phyloP scores from a whole-genome alignment of 148 eudicot genomes.

The Polygonum maritimum region DNA sequence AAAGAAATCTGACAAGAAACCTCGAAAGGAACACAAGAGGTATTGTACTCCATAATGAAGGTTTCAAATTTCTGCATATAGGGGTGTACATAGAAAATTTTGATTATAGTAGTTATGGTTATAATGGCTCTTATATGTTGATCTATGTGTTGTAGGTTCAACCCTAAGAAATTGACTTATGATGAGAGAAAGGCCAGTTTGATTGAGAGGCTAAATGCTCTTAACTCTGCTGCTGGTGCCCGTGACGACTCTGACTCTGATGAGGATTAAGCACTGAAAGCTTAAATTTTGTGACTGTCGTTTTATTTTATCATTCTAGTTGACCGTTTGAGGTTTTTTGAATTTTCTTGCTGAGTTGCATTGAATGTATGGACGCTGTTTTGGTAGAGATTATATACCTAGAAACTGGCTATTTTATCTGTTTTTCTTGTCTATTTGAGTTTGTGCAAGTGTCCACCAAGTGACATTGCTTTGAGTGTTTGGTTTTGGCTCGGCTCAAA shows the following conservation, averaged over 20 bases:
- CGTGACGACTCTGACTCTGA: conserved; percentile 29
- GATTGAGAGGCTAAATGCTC: conserved; percentile 55
- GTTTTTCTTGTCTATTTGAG: background rate
- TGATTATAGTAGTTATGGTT: background rate
- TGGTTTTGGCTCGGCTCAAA: too few species aligned
- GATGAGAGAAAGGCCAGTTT: conserved; percentile 64
- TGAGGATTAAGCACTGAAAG: conserved; percentile 19
- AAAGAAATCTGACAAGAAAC: conserved; percentile 13
- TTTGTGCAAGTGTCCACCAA: too few species aligned
- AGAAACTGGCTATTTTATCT: background rate
- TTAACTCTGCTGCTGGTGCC: conserved; percentile 50
- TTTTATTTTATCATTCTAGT: background rate
- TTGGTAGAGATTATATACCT: conserved; percentile 1
- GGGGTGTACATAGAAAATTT: too few species aligned
- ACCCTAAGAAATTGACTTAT: conserved; percentile 70
- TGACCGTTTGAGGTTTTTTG: background rate
- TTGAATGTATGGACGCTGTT: background rate
- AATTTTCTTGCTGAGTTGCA: background rate
- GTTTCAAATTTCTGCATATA: too few species aligned
- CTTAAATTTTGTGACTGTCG: background rate
- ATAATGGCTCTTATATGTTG: background rate
- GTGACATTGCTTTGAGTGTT: too few species aligned
- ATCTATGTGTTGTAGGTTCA: conserved; percentile 32
- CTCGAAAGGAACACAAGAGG: conserved; percentile 16
- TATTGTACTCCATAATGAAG: background rate